Evolutionary conservation across 495 filamentous ascomycete species (phyloP).

Genomic region (Jackrogersella multiformis): DNA sequence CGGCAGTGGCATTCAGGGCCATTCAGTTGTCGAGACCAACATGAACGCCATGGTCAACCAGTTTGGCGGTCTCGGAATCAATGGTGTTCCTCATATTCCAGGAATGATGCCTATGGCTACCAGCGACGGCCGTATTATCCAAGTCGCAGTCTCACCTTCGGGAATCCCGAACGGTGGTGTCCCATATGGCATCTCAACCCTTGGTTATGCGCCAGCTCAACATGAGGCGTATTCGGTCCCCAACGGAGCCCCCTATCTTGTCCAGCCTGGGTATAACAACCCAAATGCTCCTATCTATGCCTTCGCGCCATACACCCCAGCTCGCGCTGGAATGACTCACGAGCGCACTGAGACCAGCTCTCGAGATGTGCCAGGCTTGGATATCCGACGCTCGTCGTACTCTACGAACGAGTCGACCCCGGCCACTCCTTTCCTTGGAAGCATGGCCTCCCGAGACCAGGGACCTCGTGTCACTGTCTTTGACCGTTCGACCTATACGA

Average conservation of each 20-base stretch:
- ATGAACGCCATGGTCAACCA: conserved; percentile 48
- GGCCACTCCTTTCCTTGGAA: conserved; percentile 66
- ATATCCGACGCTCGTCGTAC: conserved; percentile 69
- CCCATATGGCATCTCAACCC: conserved; percentile 32
- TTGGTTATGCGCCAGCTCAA: conserved; percentile 40
- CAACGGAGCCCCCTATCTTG: conserved; percentile 34
- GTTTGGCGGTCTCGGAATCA: conserved; percentile 42
- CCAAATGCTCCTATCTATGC: conserved; percentile 36
- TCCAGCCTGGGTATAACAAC: conserved; percentile 35
- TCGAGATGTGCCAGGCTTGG: conserved; percentile 64
- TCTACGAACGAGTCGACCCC: conserved; percentile 76
- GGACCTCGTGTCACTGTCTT: conserved; percentile 63
- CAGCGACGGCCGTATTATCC: conserved; percentile 50
- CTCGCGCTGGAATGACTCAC: conserved; percentile 50
- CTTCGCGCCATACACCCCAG: conserved; percentile 62
- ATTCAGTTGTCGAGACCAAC: conserved; percentile 27
- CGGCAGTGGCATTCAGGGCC: conserved; percentile 21
- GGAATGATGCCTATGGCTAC: conserved; percentile 46
- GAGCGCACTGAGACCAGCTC: conserved; percentile 52
- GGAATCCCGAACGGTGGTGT: conserved; percentile 30
- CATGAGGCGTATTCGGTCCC: conserved; percentile 33
- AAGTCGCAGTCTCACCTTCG: conserved; percentile 41
- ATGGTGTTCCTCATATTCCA: conserved; percentile 28
- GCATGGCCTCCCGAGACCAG: conserved; percentile 61
- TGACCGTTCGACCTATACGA: conserved; percentile 69